Conservation (phyloP, 2,329 filamentous ascomycete genomes). For the Grosmannia huntii region DNA sequence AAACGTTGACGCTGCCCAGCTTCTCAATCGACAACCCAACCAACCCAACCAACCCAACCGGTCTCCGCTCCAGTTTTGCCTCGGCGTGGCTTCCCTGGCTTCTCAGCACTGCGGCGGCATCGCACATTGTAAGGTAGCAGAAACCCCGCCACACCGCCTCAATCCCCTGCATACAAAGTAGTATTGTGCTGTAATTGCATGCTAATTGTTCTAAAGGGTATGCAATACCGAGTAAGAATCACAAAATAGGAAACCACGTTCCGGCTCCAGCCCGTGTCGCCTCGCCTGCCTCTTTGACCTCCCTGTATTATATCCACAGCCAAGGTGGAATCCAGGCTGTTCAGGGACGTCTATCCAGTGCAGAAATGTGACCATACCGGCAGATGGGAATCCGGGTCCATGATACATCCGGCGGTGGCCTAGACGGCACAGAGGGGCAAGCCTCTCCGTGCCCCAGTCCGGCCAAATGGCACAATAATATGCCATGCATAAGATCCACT, state of each 20-base stretch:
- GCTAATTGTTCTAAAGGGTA: not conserved
- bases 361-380: not conserved
- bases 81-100: not conserved
- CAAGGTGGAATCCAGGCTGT: no score
- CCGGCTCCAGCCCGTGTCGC: not conserved
- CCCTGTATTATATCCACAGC: not conserved
- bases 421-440: not conserved
- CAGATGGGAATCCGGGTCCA: not conserved
- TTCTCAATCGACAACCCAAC: no score
- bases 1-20: no score
- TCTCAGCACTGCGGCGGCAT: not conserved
- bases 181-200: no score
- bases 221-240: not conserved
- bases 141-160: not conserved
- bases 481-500: not conserved
- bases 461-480: not conserved
- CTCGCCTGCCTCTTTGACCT: not conserved
- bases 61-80: not conserved
- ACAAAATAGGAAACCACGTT: not conserved
- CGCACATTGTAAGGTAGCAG: not conserved
- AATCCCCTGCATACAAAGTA: not conserved
- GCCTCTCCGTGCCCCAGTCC: not conserved
- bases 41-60: not conserved
- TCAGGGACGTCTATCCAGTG: not conserved
- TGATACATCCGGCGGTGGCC: not conserved